Percentiles rank a stretch among this genome's conserved stretches.
Conservation (phyloP, 2,329 filamentous ascomycete genomes). For the Geosmithia morbida region DNA sequence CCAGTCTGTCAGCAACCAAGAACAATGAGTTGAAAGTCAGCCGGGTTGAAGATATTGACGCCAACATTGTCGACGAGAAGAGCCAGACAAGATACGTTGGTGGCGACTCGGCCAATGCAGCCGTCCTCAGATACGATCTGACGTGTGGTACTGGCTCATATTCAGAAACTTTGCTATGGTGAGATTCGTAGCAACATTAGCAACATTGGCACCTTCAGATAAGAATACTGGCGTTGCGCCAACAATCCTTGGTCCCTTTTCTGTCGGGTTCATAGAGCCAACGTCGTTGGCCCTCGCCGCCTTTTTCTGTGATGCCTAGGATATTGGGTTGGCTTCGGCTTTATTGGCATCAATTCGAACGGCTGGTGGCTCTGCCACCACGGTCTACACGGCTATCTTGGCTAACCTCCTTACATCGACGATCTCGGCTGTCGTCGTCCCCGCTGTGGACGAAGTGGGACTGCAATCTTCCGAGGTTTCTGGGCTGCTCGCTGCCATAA, state of each 20-base stretch:
- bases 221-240: conserved; percentile 16
- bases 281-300: conserved; percentile 17
- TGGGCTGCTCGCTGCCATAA: conserved; percentile 16
- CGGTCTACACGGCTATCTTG: conserved; percentile 23
- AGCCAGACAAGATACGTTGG: conserved; percentile 2
- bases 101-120: conserved; percentile 15
- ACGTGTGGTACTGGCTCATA: conserved; percentile 20
- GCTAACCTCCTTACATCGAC: conserved; percentile 19
- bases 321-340: conserved; percentile 25
- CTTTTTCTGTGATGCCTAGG: conserved; percentile 20
- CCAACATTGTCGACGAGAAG: conserved; percentile 7
- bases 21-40: conserved; percentile 5
- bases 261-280: conserved; percentile 20
- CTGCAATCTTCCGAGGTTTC: conserved; percentile 15
- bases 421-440: conserved; percentile 17
- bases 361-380: conserved; percentile 19
- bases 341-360: conserved; percentile 23
- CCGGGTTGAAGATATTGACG: conserved; percentile 6
- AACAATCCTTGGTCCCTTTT: conserved; percentile 20
- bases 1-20: conserved; percentile 1
- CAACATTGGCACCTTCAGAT: conserved; percentile 15
- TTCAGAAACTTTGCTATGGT: conserved; percentile 21
- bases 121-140: conserved; percentile 19
- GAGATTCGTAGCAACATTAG: conserved; percentile 17
- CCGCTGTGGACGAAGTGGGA: conserved; percentile 19